These are phyloP conservation scores for Candida rishiriensis DNA, from an alignment of 805 yeast species.

Conservation along the genomic window DNA sequence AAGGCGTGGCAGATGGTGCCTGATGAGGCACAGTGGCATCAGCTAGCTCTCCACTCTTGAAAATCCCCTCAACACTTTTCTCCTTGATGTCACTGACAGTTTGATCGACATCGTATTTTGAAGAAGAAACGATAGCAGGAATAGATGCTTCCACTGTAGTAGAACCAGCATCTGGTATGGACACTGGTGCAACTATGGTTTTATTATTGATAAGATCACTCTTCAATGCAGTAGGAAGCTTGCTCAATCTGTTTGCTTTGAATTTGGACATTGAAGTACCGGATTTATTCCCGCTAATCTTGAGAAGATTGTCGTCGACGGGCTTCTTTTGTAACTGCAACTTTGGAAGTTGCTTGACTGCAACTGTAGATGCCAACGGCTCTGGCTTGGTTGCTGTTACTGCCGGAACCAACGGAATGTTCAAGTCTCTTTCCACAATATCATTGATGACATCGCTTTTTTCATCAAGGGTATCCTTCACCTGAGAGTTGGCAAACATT, in stretches of 20 bases:
- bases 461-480: conserved; percentile 4
- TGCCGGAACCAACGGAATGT: background rate
- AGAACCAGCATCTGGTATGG: too few species aligned
- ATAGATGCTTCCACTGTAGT: too few species aligned
- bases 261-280: conserved; percentile 3
- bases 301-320: conserved; percentile 6
- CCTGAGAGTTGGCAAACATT: conserved; percentile 8
- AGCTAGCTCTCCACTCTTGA: background rate
- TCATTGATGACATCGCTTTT: conserved; percentile 15
- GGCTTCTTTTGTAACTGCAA: conserved; percentile 4
- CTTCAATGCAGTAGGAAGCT: conserved; percentile 21
- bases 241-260: conserved; percentile 12
- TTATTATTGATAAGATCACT: conserved; percentile 6
- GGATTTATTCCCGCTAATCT: conserved; percentile 5
- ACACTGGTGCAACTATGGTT: too few species aligned
- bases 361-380: background rate
- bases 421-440: conserved; percentile 9
- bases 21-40: too few species aligned
- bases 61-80: background rate
- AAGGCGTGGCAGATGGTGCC: background rate
- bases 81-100: background rate
- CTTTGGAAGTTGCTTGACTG: conserved; percentile 5
- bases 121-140: background rate
- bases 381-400: background rate
- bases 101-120: too few species aligned